phyloP scores from a whole-genome alignment of 768 basidiomycete genomes.

The button mushroom (Agaricus bisporus) region DNA sequence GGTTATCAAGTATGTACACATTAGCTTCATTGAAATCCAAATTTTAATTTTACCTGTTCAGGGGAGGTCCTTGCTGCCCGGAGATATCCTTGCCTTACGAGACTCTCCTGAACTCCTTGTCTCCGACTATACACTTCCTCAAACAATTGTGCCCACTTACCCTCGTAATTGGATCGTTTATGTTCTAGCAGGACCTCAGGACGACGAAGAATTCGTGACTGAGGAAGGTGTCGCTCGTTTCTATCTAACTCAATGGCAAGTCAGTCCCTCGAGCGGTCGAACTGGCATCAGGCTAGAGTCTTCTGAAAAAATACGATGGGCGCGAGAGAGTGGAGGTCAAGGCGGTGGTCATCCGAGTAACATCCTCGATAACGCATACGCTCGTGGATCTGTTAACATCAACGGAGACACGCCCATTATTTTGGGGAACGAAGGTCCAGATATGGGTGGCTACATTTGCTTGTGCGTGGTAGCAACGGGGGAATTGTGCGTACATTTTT shows the following conservation, averaged over 20 bases:
- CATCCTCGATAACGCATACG: slow-evolving; percentile 58
- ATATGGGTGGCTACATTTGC: slow-evolving; percentile 60
- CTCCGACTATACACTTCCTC: slow-evolving; percentile 18
- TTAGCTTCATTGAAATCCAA: not conserved
- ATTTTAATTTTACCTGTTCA: slow-evolving; percentile 14
- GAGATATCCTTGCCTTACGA: slow-evolving; percentile 44
- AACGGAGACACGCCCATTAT: slow-evolving; percentile 71
- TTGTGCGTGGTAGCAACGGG: slow-evolving; percentile 44
- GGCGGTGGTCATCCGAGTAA: slow-evolving; percentile 68
- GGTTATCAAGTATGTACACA: slow-evolving; percentile 44
- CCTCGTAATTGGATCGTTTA: slow-evolving; percentile 43
- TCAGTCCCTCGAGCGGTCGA: slow-evolving; percentile 54
- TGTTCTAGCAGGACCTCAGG: slow-evolving; percentile 59
- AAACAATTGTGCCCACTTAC: slow-evolving; percentile 34
- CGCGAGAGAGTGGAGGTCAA: slow-evolving; percentile 51
- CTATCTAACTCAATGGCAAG: slow-evolving; percentile 45
- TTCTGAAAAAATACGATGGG: slow-evolving; percentile 41
- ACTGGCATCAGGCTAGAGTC: slow-evolving; percentile 57
- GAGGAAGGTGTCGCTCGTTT: slow-evolving; percentile 40
- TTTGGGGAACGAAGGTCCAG: slow-evolving; percentile 54
- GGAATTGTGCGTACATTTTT: slow-evolving; percentile 36
- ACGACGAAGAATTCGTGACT: slow-evolving; percentile 49
- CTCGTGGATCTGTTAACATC: slow-evolving; percentile 47
- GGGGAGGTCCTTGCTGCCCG: slow-evolving; percentile 45
- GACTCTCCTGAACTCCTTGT: slow-evolving; percentile 13